Percentiles rank a stretch among this genome's conserved stretches.
phyloP scores from a whole-genome alignment of 352 stramenopile species.

The Pythium myriotylum region DNA sequence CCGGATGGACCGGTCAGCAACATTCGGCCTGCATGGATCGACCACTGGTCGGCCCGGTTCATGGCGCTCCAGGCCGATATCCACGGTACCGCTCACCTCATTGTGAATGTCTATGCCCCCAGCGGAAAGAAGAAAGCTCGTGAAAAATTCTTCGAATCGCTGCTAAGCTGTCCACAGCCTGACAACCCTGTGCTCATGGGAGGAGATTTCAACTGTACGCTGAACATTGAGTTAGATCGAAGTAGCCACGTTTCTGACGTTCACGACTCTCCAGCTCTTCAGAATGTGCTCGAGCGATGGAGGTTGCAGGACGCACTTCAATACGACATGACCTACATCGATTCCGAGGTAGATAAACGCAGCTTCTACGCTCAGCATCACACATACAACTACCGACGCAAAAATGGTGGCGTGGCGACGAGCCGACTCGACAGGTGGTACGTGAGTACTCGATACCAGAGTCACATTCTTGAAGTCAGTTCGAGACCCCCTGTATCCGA shows the following conservation, averaged over 20 bases:
- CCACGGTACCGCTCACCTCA: no score
- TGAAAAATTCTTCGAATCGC: no score
- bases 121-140: no score
- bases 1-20: no score
- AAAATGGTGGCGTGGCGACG: not conserved
- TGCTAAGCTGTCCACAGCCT: no score
- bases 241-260: not conserved
- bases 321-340: not conserved
- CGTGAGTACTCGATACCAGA: not conserved
- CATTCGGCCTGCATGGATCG: no score
- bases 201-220: constrained; percentile 15
- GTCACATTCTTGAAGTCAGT: not conserved
- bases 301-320: not conserved
- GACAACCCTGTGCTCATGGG: not conserved
- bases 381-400: not conserved
- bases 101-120: no score
- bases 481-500: not conserved
- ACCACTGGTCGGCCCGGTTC: no score
- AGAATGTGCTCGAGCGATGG: not conserved
- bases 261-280: not conserved
- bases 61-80: no score
- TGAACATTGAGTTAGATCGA: not conserved
- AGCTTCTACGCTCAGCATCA: constrained; percentile 1
- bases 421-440: constrained; percentile 1
- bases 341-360: not conserved